Evolutionary conservation across 1,139 yeast species (phyloP), one percentile per base, ranked within the genome.

Genomic region (Candida tetrigidarum): DNA sequence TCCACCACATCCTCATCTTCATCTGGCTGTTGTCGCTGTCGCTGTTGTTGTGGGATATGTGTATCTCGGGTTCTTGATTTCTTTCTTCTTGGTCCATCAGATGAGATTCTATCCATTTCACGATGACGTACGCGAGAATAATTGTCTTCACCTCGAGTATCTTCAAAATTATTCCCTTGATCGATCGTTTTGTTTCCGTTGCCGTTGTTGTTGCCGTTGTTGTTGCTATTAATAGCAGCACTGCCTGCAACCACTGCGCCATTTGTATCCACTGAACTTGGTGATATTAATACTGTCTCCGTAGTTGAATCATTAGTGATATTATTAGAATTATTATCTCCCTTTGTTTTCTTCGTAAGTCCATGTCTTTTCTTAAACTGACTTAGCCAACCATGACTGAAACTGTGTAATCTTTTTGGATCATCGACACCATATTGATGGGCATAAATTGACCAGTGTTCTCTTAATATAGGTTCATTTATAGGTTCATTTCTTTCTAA

Each of bases 331-430:
- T n/a, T n/a, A n/a, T n/a, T n/a, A n/a, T n/a, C n/a, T n/a, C n/a
- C n/a, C n/a, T n/a, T 29, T 15, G 36, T 20, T 29, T 29, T 29
- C 49, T 67, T 72, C 49, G 69, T 71, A 37, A 81, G 61, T 0
- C 84, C 84, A 53, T 80, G 83, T 44, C 85, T 61, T 53, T 78
- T 80, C 56, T 81, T 81, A 57, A 81, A 81, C 53, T 78, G 84
- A 18, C 78, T 67, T 37, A 81, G 61, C 86, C 86, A 81, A 6
- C 86, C 86, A 58, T 81, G 84, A 51, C 82, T 76, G 53, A 79
- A 81, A 15, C 75, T 70, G 33, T 69, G 73, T 45, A 77, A 60
- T 43, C 86, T 59, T 56, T 81, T 81, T 3, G 86, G 84, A 52
- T 81, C 83, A 18, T 75, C 81, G 2, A 81, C 84, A 1, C 85